Conservation (phyloP, 2,329 filamentous ascomycete species). For the Neurospora sp. region DNA sequence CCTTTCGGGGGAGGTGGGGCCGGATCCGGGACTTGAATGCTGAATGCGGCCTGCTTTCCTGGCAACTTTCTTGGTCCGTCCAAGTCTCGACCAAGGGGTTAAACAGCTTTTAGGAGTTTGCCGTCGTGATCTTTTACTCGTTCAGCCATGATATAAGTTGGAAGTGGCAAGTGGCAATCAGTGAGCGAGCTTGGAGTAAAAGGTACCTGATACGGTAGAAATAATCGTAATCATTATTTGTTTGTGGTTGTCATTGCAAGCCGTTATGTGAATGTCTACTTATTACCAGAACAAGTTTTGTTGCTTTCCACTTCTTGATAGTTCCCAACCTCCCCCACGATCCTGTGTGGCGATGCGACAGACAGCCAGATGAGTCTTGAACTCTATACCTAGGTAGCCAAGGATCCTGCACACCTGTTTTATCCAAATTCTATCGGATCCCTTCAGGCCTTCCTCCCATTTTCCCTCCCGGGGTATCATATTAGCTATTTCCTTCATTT, state of each 20-base stretch:
- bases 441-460: background rate
- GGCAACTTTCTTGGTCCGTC: no score
- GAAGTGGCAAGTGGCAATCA: background rate
- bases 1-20: no score
- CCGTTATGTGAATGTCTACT: background rate
- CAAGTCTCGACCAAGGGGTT: no score
- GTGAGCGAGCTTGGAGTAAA: background rate
- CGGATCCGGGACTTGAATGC: no score
- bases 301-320: background rate
- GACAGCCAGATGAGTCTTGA: background rate
- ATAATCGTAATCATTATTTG: background rate
- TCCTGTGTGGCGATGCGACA: background rate
- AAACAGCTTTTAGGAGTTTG: no score
- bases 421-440: background rate
- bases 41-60: no score
- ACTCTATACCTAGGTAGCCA: background rate
- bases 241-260: background rate
- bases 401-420: background rate
- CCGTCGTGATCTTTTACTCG: no score
- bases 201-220: background rate
- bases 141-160: background rate
- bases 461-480: background rate
- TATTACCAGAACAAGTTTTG: background rate
- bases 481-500: background rate
- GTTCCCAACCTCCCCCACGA: background rate